These are phyloP conservation scores for Musa balbisiana DNA, from an alignment of 202 grass and related monocot species.

Conservation along the genomic window DNA sequence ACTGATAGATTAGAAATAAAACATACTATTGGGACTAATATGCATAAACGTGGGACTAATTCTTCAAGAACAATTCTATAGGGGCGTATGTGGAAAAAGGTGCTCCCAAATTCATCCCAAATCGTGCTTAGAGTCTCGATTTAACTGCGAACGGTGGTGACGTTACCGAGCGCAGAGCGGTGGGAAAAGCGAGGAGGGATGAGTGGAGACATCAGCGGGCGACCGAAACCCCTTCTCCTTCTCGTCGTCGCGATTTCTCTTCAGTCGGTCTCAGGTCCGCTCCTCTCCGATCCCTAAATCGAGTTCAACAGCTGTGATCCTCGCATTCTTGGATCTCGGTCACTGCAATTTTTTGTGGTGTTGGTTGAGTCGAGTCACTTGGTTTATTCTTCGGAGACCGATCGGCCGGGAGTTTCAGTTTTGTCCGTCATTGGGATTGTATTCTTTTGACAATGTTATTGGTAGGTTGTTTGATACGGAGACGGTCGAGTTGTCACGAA, in stretches of 20 bases:
- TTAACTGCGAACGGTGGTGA: no score
- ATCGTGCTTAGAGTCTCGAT: no score
- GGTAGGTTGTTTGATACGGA: not conserved
- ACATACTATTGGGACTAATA: no score
- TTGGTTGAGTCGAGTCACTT: not conserved
- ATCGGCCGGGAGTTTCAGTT: not conserved
- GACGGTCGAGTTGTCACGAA: not conserved
- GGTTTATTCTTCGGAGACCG: not conserved
- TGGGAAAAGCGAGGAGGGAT: not conserved
- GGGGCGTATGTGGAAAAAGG: no score
- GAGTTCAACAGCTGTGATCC: not conserved
- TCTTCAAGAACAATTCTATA: no score
- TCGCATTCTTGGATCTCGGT: not conserved
- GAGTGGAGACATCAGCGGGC: not conserved
- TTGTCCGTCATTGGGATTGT: not conserved
- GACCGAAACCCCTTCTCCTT: not conserved
- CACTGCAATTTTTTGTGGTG: not conserved
- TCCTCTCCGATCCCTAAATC: not conserved
- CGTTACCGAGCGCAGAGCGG: not conserved
- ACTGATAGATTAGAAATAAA: no score
- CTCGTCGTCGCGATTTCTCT: not conserved
- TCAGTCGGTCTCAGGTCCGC: not conserved
- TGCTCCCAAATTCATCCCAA: no score
- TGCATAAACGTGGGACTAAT: no score
- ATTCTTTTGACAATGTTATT: not conserved